phyloP scores from a whole-genome alignment of 495 filamentous ascomycete species.

The Chaetomidium leptoderma region DNA sequence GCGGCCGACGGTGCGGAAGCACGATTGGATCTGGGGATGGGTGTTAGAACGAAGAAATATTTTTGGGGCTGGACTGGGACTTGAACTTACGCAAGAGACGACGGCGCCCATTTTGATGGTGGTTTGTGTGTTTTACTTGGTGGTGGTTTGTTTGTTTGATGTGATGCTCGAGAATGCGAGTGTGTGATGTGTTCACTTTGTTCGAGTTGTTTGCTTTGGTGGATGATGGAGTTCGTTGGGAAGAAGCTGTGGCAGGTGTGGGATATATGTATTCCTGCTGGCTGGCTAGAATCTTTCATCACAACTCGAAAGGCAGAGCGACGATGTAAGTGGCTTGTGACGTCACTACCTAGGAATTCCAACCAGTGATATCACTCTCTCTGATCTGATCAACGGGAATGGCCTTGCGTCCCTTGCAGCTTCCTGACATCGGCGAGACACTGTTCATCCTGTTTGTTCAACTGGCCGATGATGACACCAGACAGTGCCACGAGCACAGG shows the following conservation, averaged over 20 bases:
- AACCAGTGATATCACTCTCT: too few relatives aligned
- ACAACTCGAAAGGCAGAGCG: background rate
- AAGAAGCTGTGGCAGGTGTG: background rate
- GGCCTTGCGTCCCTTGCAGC: too few relatives aligned
- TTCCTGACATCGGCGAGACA: background rate
- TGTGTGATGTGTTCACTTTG: background rate
- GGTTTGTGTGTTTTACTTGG: constrained; percentile 17
- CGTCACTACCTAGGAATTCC: background rate
- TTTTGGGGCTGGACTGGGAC: background rate
- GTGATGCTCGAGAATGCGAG: too few relatives aligned
- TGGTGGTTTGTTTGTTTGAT: constrained; percentile 14
- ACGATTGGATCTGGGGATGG: constrained; percentile 59
- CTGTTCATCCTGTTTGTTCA: background rate
- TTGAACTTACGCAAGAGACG: constrained; percentile 80
- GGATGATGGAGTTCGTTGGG: too few relatives aligned
- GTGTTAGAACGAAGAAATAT: constrained; percentile 13
- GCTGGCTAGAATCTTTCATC: too few relatives aligned
- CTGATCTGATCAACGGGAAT: too few relatives aligned
- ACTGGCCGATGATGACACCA: background rate
- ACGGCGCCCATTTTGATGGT: constrained; percentile 83
- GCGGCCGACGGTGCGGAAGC: constrained; percentile 79
- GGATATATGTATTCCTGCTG: background rate
- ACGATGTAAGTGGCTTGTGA: constrained; percentile 8
- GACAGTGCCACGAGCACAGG: background rate
- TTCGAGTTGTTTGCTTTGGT: background rate